Conservation (phyloP, 331 rosid genomes). For the Pyracantha coccinea region DNA sequence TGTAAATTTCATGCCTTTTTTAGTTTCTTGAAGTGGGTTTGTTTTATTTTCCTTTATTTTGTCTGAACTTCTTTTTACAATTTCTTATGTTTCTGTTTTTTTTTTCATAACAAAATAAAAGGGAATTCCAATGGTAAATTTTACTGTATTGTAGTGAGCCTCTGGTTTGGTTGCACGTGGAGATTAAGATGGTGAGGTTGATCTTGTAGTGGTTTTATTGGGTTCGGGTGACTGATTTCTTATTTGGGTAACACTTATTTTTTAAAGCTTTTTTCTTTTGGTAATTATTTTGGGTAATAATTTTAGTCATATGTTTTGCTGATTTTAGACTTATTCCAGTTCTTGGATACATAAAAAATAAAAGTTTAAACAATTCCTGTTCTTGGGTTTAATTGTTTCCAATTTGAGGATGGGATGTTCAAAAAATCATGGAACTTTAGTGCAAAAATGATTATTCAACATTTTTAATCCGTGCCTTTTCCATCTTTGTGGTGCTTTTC, state of each 20-base stretch:
- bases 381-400: slow-evolving; percentile 10
- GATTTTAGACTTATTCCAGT: slow-evolving; percentile 6
- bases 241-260: neutral
- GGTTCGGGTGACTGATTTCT: slow-evolving; percentile 11
- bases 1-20: neutral
- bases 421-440: neutral
- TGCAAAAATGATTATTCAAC: neutral
- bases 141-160: slow-evolving; percentile 11
- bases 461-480: no score
- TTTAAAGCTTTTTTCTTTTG: neutral
- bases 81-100: neutral
- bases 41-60: neutral
- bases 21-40: neutral
- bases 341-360: neutral
- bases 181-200: slow-evolving; percentile 15
- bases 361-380: neutral
- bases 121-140: neutral
- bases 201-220: neutral
- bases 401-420: neutral
- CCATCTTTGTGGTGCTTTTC: neutral
- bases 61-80: neutral
- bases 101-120: neutral
- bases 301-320: neutral
- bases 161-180: slow-evolving; percentile 22
- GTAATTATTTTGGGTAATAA: neutral